Evolutionary conservation across 176 grass and related monocot species (phyloP), one percentile per base, ranked within the genome.

Genomic region (Phoenix roebelenii): DNA sequence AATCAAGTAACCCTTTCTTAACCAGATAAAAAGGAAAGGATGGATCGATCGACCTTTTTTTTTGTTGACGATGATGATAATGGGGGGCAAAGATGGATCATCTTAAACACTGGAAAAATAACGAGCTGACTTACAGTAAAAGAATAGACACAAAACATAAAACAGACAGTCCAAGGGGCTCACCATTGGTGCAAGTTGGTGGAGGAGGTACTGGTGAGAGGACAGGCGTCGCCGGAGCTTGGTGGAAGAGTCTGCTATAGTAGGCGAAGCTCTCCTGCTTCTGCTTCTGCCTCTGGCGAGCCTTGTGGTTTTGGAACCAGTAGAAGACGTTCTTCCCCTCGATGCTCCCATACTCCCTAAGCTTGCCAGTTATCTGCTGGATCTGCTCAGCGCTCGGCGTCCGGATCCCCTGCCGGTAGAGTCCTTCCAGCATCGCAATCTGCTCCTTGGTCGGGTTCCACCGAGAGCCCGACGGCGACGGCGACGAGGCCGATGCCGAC

Each of bases 361-460:
- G 70, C 67, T 81, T 61, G 6, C 59, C 70, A 22, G 93, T 83
- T 54, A 98, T 80, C 63, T 85, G 75, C 70, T 88, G 81, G 61
- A 98, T 85, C 81, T 98, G 81, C 32, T 92, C 87, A 15, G 79
- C 87, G 15, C 9, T 88, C 0, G 93, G 93, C 2, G 79, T 88
- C 49, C 79, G 57, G 55, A 98, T 25, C 2, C 93, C 93, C 68
- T 89, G 67, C 22, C 55, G 73, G 44, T 92, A 98, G 57, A 98
- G 70, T 32, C 66, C 75, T 30, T 98, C 87, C 49, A 98, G 84
- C 23, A 88, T 73, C 5, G 70, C 29, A 20, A 92, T 80, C 70
- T 98, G 87, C 74, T 92, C 93, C 80, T 79, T 89, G 4, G 84
- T 92, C 16, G 93, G 88, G 55, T 63, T 85, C 87, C 93, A 98